Conservation (phyloP, 73 alveolate species). For the Tetrahymena elliotti region DNA sequence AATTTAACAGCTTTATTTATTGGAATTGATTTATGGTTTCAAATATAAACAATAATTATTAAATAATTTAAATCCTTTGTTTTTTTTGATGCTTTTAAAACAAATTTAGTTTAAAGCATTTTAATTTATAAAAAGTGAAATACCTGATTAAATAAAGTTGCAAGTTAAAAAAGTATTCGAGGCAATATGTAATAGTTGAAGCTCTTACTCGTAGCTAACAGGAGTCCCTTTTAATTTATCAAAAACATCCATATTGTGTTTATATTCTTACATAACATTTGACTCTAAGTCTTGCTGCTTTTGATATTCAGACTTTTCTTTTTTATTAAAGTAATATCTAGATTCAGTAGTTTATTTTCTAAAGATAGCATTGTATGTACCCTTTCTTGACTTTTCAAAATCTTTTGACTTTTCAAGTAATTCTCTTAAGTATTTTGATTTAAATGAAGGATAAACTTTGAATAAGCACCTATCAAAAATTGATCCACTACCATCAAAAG, state of each 20-base stretch:
- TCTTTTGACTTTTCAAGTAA: not conserved
- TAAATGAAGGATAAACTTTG: not conserved
- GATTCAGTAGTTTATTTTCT: not conserved
- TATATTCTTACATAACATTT: not conserved
- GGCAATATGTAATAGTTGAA: not conserved
- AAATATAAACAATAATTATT: too few relatives aligned
- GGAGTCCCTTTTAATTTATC: not conserved
- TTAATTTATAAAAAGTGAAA: not conserved
- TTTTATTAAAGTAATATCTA: not conserved
- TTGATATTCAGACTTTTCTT: not conserved
- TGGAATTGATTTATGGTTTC: too few relatives aligned
- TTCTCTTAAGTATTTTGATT: not conserved
- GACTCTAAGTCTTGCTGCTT: not conserved
- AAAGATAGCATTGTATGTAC: not conserved
- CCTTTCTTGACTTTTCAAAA: not conserved
- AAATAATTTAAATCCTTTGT: too few relatives aligned
- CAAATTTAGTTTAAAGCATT: not conserved
- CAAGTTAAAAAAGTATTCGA: not conserved
- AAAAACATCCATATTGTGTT: not conserved
- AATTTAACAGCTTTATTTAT: too few relatives aligned
- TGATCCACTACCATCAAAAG: not conserved
- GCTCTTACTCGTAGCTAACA: not conserved
- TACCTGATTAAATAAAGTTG: not conserved
- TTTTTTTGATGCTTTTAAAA: too few relatives aligned
- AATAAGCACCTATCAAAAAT: not conserved